Conservation (phyloP, 2,329 filamentous ascomycete genomes). For the Pseudogymnoascus sp. region DNA sequence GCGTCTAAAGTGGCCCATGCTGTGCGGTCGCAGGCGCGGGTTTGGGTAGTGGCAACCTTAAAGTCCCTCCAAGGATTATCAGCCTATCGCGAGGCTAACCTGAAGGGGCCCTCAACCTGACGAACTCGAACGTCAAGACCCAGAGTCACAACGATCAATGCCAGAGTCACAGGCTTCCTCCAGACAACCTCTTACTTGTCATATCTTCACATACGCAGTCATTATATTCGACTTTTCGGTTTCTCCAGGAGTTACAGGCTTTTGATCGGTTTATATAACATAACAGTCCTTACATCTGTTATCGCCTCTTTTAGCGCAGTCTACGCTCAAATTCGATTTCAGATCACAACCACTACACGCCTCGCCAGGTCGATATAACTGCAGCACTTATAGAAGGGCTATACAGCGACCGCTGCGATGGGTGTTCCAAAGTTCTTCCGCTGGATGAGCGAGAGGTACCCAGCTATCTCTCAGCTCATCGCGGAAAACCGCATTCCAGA, state of each 20-base stretch:
- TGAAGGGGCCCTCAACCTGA: conserved; percentile 2
- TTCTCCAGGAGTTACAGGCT: conserved; percentile 9
- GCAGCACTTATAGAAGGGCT: conserved; percentile 4
- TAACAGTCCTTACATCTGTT: conserved; percentile 8
- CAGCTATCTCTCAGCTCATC: conserved; percentile 95
- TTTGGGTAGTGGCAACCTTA: conserved; percentile 11
- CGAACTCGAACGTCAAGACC: conserved; percentile 8
- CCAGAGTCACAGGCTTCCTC: conserved; percentile 9
- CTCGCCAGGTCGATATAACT: not conserved
- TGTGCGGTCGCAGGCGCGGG: conserved; percentile 5
- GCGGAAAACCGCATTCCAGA: conserved; percentile 98
- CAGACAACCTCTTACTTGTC: not conserved
- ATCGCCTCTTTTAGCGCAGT: conserved; percentile 6
- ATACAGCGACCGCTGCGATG: conserved; percentile 21
- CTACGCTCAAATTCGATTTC: not conserved
- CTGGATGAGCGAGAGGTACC: conserved; percentile 99
- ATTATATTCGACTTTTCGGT: conserved; percentile 3
- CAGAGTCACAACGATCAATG: not conserved
- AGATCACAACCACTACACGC: not conserved
- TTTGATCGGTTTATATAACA: conserved; percentile 8
- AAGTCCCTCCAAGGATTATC: conserved; percentile 9
- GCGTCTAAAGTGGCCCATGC: conserved; percentile 13
- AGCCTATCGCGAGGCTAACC: conserved; percentile 11
- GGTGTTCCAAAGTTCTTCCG: conserved; percentile 54
- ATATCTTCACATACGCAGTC: conserved; percentile 3